Conservation (phyloP, 2,329 filamentous ascomycete genomes). For the Pseudocercospora crystallina region DNA sequence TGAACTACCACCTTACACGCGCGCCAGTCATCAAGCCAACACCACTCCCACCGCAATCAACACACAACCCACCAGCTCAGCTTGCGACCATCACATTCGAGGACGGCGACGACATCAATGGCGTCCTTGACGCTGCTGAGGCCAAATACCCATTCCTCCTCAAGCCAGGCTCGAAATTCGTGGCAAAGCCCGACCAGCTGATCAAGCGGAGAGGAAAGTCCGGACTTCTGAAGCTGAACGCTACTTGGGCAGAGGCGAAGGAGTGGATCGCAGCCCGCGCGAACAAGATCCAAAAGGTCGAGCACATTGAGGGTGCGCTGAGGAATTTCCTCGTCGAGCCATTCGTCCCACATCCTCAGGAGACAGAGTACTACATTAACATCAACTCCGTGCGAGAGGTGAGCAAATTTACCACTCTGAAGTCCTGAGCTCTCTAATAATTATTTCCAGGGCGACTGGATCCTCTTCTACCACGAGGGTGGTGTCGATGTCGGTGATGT, state of each 20-base stretch:
- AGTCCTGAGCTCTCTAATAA: slow-evolving; percentile 29
- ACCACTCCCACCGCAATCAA: slow-evolving; percentile 77
- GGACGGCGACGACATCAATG: slow-evolving; percentile 77
- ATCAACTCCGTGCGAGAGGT: slow-evolving; percentile 99
- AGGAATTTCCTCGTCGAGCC: slow-evolving; percentile 97
- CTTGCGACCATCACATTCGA: slow-evolving; percentile 92
- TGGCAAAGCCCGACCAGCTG: slow-evolving; percentile 98
- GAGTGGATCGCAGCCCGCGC: slow-evolving; percentile 92
- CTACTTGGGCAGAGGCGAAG: slow-evolving; percentile 91
- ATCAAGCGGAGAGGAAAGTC: slow-evolving; percentile 99
- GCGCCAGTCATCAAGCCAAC: slow-evolving; percentile 97
- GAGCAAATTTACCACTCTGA: slow-evolving; percentile 49
- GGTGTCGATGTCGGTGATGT: slow-evolving; percentile 99
- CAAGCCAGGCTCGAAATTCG: slow-evolving; percentile 79
- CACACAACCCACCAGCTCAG: slow-evolving; percentile 89
- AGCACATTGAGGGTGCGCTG: slow-evolving; percentile 83
- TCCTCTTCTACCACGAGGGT: slow-evolving; percentile 99
- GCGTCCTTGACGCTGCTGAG: slow-evolving; percentile 92
- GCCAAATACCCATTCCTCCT: slow-evolving; percentile 95
- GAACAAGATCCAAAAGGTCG: slow-evolving; percentile 88
- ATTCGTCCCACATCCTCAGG: slow-evolving; percentile 91
- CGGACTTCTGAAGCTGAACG: slow-evolving; percentile 92
- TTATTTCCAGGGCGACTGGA: slow-evolving; percentile 83
- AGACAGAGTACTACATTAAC: slow-evolving; percentile 99
- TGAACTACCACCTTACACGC: slow-evolving; percentile 99